These are phyloP conservation scores for Nothophaeocryptopus gaeumannii DNA, from an alignment of 2,329 filamentous ascomycete genomes.

Conservation along the genomic window DNA sequence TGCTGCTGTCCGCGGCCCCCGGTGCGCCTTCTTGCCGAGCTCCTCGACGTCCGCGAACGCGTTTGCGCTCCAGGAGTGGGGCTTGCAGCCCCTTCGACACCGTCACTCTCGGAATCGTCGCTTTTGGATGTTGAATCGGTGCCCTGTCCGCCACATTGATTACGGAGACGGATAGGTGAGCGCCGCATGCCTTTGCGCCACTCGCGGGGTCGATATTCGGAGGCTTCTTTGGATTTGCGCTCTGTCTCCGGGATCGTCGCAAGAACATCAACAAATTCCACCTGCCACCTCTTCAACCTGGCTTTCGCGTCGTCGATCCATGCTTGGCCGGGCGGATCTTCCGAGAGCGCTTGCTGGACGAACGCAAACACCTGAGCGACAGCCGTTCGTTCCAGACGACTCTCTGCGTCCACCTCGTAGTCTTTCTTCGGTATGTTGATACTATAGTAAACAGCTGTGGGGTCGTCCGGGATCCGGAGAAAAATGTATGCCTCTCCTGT, in stretches of 20 bases:
- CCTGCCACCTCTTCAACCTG: conserved; percentile 3
- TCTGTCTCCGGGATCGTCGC: not conserved
- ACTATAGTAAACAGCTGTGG: not conserved
- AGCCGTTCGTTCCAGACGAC: conserved; percentile 8
- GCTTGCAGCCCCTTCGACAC: not conserved
- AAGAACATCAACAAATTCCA: conserved; percentile 8
- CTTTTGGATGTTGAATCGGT: not conserved
- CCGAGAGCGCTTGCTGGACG: conserved; percentile 4
- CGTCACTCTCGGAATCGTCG: not conserved
- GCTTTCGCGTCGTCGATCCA: conserved; percentile 2
- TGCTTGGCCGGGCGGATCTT: conserved; percentile 1
- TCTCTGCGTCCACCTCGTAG: conserved; percentile 1
- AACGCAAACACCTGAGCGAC: conserved; percentile 12
- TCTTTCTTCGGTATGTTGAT: not conserved
- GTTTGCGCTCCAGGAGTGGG: not conserved
- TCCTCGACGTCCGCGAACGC: not conserved
- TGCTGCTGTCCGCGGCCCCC: too few relatives aligned
- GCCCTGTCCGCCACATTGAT: too few relatives aligned
- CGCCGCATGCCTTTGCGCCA: conserved; percentile 3
- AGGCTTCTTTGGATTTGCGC: conserved; percentile 4
- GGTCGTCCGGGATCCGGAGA: conserved; percentile 10
- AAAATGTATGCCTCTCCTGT: conserved; percentile 13
- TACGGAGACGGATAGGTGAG: not conserved
- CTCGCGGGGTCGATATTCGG: not conserved
- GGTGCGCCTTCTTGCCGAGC: too few relatives aligned